Percentiles rank a stretch among this genome's conserved stretches.
phyloP scores from a whole-genome alignment of 179 eudicot species.

The Spinacia oleracea region DNA sequence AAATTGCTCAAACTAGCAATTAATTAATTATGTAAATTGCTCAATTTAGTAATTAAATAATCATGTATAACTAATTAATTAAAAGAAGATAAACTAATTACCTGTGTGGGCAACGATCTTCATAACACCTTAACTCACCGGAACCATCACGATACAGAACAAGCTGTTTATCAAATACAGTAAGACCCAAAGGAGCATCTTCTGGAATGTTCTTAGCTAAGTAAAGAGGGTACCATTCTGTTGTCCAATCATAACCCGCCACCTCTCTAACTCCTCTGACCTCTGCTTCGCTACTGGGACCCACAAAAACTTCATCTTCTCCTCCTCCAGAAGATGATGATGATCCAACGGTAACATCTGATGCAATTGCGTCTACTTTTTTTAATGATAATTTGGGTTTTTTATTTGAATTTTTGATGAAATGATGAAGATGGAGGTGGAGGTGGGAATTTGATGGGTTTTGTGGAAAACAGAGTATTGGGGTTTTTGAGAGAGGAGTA shows the following conservation, averaged over 20 bases:
- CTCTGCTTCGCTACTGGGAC: conserved; percentile 39
- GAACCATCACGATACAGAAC: conserved; percentile 69
- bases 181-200: conserved; percentile 89
- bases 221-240: conserved; percentile 93
- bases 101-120: conserved; percentile 98
- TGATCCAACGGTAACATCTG: conserved; percentile 22
- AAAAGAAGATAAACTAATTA: conserved; percentile 9
- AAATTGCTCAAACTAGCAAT: too few relatives aligned
- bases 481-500: conserved; percentile 11
- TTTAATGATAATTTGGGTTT: conserved; percentile 16
- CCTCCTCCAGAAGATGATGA: background rate
- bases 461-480: conserved; percentile 9
- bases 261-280: conserved; percentile 31
- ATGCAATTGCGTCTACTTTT: conserved; percentile 19
- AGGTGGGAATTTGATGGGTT: conserved; percentile 12
- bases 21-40: too few relatives aligned
- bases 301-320: conserved; percentile 35
- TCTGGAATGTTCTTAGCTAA: conserved; percentile 70
- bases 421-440: background rate
- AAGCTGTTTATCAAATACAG: conserved; percentile 78
- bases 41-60: too few relatives aligned
- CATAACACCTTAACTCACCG: conserved; percentile 61
- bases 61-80: too few relatives aligned
- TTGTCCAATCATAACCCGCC: conserved; percentile 76
- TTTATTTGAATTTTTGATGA: background rate